These are phyloP conservation scores for Moniliophthora roreri DNA, from an alignment of 1,284 basidiomycete species.

Conservation along the genomic window DNA sequence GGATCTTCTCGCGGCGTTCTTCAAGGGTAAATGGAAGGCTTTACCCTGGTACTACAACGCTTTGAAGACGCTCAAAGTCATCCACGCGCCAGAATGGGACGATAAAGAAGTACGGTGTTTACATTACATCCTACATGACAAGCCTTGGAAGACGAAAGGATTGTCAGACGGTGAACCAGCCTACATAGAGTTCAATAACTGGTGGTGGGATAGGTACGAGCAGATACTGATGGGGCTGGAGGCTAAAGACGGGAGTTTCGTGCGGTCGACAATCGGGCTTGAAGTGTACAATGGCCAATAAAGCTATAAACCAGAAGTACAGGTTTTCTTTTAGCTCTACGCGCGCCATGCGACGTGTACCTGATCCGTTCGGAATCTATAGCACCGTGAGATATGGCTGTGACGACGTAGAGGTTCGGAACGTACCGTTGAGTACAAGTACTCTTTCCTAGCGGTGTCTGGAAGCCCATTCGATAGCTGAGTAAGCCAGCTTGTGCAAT, in stretches of 20 bases:
- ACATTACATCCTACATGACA: conserved; percentile 75
- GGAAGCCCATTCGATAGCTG: conserved; percentile 89
- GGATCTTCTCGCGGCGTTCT: conserved; percentile 84
- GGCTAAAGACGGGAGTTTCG: conserved; percentile 48
- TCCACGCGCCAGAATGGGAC: conserved; percentile 73
- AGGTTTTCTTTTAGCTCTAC: conserved; percentile 29
- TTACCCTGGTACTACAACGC: conserved; percentile 87
- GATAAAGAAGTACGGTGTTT: conserved; percentile 77
- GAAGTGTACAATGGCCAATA: conserved; percentile 6
- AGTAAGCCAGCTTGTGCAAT: conserved; percentile 97
- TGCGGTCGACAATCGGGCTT: conserved; percentile 53
- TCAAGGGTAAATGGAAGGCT: conserved; percentile 72
- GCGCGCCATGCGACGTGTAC: conserved; percentile 86
- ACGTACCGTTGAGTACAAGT: conserved; percentile 86
- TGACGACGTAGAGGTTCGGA: conserved; percentile 1
- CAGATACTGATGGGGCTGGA: conserved; percentile 47
- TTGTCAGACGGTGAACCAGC: conserved; percentile 30
- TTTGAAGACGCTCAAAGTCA: conserved; percentile 71
- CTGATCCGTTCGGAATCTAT: conserved; percentile 88
- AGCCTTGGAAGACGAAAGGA: conserved; percentile 67
- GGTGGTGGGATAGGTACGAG: conserved; percentile 80
- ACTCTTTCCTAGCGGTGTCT: conserved; percentile 76
- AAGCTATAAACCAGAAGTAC: neutral
- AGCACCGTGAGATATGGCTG: conserved; percentile 7
- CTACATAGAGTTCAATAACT: conserved; percentile 54